Conservation (phyloP, 371 early-diverging fungal species). For the Mortierella sp. region DNA sequence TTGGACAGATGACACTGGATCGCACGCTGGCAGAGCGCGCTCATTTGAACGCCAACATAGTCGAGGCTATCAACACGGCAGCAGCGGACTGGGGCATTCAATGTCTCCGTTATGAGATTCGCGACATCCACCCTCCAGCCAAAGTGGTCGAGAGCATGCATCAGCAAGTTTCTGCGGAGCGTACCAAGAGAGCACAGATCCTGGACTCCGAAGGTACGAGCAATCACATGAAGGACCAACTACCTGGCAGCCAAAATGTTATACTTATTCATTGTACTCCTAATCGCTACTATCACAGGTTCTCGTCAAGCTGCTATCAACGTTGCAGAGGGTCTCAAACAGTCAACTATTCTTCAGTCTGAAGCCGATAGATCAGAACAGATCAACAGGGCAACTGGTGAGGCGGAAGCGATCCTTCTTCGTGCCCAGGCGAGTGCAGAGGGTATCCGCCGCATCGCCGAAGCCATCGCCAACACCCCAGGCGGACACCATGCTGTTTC, state of each 20-base stretch:
- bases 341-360: slow-evolving; percentile 92
- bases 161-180: slow-evolving; percentile 96
- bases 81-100: slow-evolving; percentile 96
- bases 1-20: slow-evolving; percentile 97
- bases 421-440: slow-evolving; percentile 87
- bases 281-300: slow-evolving; percentile 42
- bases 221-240: not conserved
- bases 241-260: not conserved
- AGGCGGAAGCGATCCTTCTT: slow-evolving; percentile 90
- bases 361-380: slow-evolving; percentile 92
- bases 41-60: slow-evolving; percentile 92
- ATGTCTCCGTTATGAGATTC: slow-evolving; percentile 93
- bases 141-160: slow-evolving; percentile 98
- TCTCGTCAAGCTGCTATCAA: slow-evolving; percentile 96
- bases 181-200: slow-evolving; percentile 96
- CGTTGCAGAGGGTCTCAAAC: slow-evolving; percentile 96
- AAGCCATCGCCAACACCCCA: slow-evolving; percentile 72
- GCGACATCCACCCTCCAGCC: slow-evolving; percentile 96
- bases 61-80: slow-evolving; percentile 94
- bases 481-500: slow-evolving; percentile 90
- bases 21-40: slow-evolving; percentile 95
- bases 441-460: slow-evolving; percentile 83
- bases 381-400: slow-evolving; percentile 91
- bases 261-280: not conserved
- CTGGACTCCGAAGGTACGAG: slow-evolving; percentile 85